Percentiles rank a stretch among this genome's conserved stretches.
Evolutionary conservation across 768 basidiomycete species (phyloP).

Genomic region (Cystobasidium tubakii): DNA sequence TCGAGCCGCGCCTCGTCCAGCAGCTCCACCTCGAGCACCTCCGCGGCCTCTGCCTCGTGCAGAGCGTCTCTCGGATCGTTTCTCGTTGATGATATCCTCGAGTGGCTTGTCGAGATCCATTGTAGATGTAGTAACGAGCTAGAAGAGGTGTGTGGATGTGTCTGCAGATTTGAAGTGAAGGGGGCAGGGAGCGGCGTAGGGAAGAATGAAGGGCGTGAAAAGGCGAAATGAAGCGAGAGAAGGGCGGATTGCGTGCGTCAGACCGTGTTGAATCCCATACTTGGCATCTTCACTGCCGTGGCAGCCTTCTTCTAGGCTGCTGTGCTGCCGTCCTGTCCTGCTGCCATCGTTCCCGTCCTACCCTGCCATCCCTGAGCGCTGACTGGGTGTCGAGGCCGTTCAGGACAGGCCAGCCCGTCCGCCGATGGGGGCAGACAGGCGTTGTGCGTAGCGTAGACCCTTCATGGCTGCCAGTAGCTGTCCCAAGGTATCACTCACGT

Average conservation of each 20-base stretch:
- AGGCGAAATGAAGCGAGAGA: background rate
- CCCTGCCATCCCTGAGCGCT: background rate
- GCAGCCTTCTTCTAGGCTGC: background rate
- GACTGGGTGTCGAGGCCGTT: background rate
- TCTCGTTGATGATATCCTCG: conserved; percentile 26
- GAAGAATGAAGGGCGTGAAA: background rate
- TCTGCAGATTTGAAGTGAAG: background rate
- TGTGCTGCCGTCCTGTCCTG: background rate
- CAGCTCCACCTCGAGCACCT: conserved; percentile 19
- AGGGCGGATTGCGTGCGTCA: conserved; percentile 1
- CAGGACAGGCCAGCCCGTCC: background rate
- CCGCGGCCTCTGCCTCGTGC: conserved; percentile 24
- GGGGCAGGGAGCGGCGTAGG: background rate
- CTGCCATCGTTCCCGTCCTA: background rate
- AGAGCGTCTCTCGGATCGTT: conserved; percentile 16
- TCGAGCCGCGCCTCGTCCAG: conserved; percentile 4
- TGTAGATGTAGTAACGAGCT: background rate
- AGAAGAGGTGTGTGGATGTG: background rate
- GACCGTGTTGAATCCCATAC: background rate
- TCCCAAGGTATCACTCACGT: background rate
- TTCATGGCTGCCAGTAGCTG: background rate
- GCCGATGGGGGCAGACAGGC: background rate
- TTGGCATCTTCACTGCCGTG: background rate
- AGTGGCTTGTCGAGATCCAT: conserved; percentile 32
- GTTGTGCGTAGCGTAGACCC: background rate